These are phyloP conservation scores for Chytriomyces confervae DNA, from an alignment of 192 early-diverging fungal species.

Conservation along the genomic window DNA sequence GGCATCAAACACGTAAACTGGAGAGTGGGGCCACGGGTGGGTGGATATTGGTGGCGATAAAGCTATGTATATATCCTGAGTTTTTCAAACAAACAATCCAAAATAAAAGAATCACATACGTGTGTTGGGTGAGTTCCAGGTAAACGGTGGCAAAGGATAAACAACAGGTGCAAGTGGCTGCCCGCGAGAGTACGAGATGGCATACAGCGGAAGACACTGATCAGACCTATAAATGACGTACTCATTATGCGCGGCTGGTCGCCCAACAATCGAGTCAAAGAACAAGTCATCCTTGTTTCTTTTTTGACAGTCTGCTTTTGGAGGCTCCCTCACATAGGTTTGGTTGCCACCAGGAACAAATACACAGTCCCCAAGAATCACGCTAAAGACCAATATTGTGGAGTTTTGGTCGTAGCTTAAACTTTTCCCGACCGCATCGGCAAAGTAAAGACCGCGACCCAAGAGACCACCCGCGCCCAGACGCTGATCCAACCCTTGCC, in stretches of 20 bases:
- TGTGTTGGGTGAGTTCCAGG: neutral
- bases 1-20: too few species aligned
- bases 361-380: conserved; percentile 19
- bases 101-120: too few species aligned
- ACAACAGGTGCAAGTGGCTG: neutral
- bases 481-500: conserved; percentile 1
- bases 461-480: conserved; percentile 4
- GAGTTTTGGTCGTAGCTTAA: conserved; percentile 2
- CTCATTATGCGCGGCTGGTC: conserved; percentile 9
- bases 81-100: too few species aligned
- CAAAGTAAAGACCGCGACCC: conserved; percentile 17
- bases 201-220: conserved; percentile 18
- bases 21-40: too few species aligned
- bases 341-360: neutral
- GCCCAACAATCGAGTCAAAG: conserved; percentile 18
- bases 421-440: neutral
- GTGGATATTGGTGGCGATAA: too few species aligned
- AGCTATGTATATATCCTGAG: too few species aligned
- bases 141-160: conserved; percentile 7
- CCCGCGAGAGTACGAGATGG: conserved; percentile 5
- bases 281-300: conserved; percentile 25
- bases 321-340: neutral
- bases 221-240: conserved; percentile 23
- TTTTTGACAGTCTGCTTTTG: conserved; percentile 17
- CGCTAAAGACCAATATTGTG: conserved; percentile 14